phyloP scores from a whole-genome alignment of 1,284 basidiomycete genomes.

The Ustilago vetiveriae region DNA sequence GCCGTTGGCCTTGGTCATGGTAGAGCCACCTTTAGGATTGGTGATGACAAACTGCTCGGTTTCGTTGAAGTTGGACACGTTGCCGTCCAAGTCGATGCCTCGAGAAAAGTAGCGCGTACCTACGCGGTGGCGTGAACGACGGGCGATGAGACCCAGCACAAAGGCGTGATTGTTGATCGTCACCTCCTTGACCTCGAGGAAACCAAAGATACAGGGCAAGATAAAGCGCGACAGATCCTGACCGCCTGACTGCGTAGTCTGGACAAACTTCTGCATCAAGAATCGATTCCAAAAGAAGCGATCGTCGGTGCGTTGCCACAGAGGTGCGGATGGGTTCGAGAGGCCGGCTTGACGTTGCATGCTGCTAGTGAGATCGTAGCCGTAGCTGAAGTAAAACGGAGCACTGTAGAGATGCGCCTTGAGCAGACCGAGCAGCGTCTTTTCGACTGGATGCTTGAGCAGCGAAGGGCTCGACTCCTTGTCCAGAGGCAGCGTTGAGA shows the following conservation, averaged over 20 bases:
- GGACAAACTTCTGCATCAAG: constrained; percentile 60
- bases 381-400: constrained; percentile 88
- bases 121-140: constrained; percentile 90
- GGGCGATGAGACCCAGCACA: constrained; percentile 86
- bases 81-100: constrained; percentile 79
- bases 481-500: constrained; percentile 85
- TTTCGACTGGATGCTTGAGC: constrained; percentile 81
- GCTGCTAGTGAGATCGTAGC: constrained; percentile 86
- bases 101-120: constrained; percentile 97
- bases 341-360: constrained; percentile 81
- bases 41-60: constrained; percentile 72
- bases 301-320: constrained; percentile 83
- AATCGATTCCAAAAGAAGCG: constrained; percentile 99
- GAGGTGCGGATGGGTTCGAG: constrained; percentile 71
- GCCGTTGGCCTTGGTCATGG: constrained; percentile 69
- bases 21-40: constrained; percentile 61
- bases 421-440: constrained; percentile 84
- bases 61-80: constrained; percentile 70
- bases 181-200: constrained; percentile 84
- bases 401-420: constrained; percentile 84
- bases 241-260: constrained; percentile 16
- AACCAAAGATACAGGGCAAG: constrained; percentile 73
- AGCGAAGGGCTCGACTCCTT: constrained; percentile 74
- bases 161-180: constrained; percentile 82
- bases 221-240: constrained; percentile 83